Evolutionary conservation across 1,284 basidiomycete genomes (phyloP), one percentile per base, ranked within the genome.

Genomic region (Moesziomyces globuligerus): DNA sequence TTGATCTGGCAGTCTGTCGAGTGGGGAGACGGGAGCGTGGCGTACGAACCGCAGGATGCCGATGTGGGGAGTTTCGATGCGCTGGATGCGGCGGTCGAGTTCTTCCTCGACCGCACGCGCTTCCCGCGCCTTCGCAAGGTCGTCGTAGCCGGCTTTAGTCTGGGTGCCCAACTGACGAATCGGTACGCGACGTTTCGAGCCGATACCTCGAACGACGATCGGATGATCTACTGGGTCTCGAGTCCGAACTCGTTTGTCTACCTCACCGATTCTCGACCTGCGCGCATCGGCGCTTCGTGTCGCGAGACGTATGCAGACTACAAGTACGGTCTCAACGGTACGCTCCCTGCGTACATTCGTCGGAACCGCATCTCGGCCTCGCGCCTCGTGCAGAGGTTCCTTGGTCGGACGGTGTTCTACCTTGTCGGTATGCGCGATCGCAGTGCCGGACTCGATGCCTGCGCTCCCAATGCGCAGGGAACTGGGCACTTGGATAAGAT

Each of bases 241-340:
- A 54, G 57, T 0, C 79, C 79, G 9, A 78, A 64, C 23, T 72
- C 71, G 11, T 78, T 79, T 32, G 51, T 81, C 39, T 81, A 81
- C 38, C 42, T 81, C 18, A 61, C 62, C 28, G 49, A 41, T 13
- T 36, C 48, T 3, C 67, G 79, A n/a, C 76, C 76, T 0, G 21
- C 6, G 2, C 39, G 17, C 21, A 59, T 67, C 34, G 62, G 51
- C 1, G 15, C 36, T 3, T 15, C 44, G 0, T 81, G 77, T 40
- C 7, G 24, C 0, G 29, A 29, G 10, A 62, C 49, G 15, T 80
- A 65, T 48, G 43, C 68, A 38, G 45, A 78, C 21, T 81, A 79
- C 72, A 81, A 80, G 67, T 81, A 80, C 46, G 79, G 79, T 10
- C 47, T 81, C 6, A 57, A 70, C n/a, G 78, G 77, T 3, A 65